Conservation (phyloP, 768 basidiomycete genomes). For the Mycena kentingensis region DNA sequence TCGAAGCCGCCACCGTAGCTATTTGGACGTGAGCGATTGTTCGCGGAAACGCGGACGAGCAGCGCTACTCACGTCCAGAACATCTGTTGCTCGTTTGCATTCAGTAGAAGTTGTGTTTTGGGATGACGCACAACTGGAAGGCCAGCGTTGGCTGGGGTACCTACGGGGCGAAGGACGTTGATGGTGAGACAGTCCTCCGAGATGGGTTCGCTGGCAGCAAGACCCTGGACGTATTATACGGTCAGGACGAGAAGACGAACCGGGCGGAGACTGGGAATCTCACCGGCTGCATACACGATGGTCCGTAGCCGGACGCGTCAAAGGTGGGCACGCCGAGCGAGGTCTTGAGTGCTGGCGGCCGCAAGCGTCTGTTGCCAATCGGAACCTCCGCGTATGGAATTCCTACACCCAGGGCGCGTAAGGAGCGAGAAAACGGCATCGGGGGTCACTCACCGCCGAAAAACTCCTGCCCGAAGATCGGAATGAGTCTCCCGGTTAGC, state of each 20-base stretch:
- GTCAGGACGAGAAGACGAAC: conserved; percentile 22
- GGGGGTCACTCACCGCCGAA: conserved; percentile 9
- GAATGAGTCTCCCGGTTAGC: conserved; percentile 5
- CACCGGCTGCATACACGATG: conserved; percentile 40
- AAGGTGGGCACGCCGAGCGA: conserved; percentile 30
- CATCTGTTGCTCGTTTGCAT: conserved; percentile 6
- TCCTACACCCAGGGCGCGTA: conserved; percentile 9
- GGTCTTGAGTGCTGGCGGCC: conserved; percentile 36
- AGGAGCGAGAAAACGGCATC: not conserved
- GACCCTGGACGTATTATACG: conserved; percentile 39
- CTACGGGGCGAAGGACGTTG: conserved; percentile 43
- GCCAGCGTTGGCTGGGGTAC: not conserved
- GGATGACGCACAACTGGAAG: conserved; percentile 15
- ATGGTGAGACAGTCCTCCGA: conserved; percentile 48
- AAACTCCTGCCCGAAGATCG: conserved; percentile 7
- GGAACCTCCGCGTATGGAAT: conserved; percentile 39
- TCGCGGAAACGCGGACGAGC: not conserved
- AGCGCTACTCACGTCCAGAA: conserved; percentile 15
- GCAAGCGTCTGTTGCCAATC: conserved; percentile 32
- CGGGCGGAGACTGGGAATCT: not conserved
- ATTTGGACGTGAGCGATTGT: too few relatives aligned
- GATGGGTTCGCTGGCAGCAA: conserved; percentile 24
- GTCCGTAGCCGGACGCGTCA: conserved; percentile 34
- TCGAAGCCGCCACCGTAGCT: conserved; percentile 29
- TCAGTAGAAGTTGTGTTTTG: too few relatives aligned